Conservation (phyloP, 345 rosid species). For the Geranium rotundifolium region DNA sequence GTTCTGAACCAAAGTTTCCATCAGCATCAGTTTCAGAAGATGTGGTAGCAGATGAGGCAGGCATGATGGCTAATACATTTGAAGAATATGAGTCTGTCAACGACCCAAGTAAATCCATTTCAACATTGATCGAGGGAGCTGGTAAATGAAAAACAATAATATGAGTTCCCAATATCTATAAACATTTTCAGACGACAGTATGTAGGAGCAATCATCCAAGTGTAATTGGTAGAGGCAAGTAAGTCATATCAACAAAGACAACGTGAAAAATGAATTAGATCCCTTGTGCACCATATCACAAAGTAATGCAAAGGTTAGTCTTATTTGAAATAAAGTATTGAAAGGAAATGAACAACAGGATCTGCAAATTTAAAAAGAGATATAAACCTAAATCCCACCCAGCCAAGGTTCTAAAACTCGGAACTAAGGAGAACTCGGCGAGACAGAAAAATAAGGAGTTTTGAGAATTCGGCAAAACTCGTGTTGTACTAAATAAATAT, state of each 20-base stretch:
- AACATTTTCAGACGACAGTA: not conserved
- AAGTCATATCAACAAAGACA: not conserved
- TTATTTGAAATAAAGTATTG: not conserved
- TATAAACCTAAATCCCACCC: too few species aligned
- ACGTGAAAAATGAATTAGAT: too few species aligned
- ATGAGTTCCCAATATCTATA: not conserved
- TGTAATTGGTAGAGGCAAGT: not conserved
- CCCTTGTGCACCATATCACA: not conserved
- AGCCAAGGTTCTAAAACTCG: too few species aligned
- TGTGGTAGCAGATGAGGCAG: constrained; percentile 31
- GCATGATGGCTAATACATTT: constrained; percentile 62
- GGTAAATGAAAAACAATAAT: constrained; percentile 12
- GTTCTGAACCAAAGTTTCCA: constrained; percentile 32
- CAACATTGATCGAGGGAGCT: constrained; percentile 41
- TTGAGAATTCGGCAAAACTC: too few species aligned
- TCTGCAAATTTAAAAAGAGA: too few species aligned
- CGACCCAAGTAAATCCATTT: constrained; percentile 75
- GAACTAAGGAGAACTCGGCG: too few species aligned
- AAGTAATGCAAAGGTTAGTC: not conserved
- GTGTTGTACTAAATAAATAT: too few species aligned
- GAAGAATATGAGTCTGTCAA: constrained; percentile 51
- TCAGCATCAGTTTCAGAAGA: constrained; percentile 35
- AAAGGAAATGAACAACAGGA: not conserved
- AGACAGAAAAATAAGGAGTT: too few species aligned
- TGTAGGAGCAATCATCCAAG: not conserved